Evolutionary conservation across 306 rosid species (phyloP), one percentile per base, ranked within the genome.

Genomic region (Medicago lupulina): DNA sequence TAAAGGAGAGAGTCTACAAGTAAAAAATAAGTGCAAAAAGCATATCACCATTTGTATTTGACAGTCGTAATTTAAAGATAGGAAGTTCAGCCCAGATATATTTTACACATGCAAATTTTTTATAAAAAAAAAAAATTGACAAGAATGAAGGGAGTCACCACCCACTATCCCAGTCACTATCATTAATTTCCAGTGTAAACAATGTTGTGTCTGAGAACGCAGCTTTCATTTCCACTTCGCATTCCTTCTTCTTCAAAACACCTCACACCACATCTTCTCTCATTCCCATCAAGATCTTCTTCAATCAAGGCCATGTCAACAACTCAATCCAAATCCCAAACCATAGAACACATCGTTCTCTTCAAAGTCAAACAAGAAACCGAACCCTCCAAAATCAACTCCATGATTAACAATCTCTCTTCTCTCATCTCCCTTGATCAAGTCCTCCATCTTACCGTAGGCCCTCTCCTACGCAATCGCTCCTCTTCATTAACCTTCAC

Each of bases 311-410:
- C 76, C 67, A 73, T 66, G 85, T 72, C 91, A 39, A 1, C 28
- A 25, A 25, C 80, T 4, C 74, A 78, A 25, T 19, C 89, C 55
- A 38, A 80, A 50, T 15, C 61, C 34, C 9, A 55, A 55, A 25
- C 88, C 50, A 60, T 92, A 14, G 98, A 94, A 58, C 98, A 88
- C 84, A 71, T 89, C 38, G 98, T 95, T 9, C 87, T 95, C 73
- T 89, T 95, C 89, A 95, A 92, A 85, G 91, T 94, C 76, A 94
- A 85, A 60, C 88, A 84, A n/a, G 81, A 79, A 61, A 81, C 93
- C 7, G 95, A 92, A 34, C 81, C 87, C 0, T 78, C 98, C 14
- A 88, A 86, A 81, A 74, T 94, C 34, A 74, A 70, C 49, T 62
- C 86, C 41, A 88, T 92, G 97, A 61, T 90, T 47, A 80, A 53